These are phyloP conservation scores for Aegilops bicornis DNA, from an alignment of 176 grass and related monocot genomes.

Conservation along the genomic window DNA sequence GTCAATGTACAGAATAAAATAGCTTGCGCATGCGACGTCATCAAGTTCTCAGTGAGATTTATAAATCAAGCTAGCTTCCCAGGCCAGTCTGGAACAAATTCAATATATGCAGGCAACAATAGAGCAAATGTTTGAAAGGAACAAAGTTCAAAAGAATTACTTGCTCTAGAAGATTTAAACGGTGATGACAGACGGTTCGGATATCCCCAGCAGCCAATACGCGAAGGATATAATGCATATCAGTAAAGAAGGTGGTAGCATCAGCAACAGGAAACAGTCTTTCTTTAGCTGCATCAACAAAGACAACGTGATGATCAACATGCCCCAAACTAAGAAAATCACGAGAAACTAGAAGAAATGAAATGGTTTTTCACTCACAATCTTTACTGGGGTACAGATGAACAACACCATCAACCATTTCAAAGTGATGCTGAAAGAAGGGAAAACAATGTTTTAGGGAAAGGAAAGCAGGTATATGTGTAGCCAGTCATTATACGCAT, in stretches of 20 bases:
- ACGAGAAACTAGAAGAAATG: neutral
- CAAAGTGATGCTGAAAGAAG: constrained; percentile 70
- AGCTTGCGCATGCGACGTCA: neutral
- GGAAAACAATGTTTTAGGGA: constrained; percentile 3
- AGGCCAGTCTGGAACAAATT: neutral
- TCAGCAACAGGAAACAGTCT: constrained; percentile 82
- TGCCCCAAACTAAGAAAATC: neutral
- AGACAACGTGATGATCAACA: constrained; percentile 9
- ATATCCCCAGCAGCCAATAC: constrained; percentile 86
- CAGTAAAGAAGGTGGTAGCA: constrained; percentile 94
- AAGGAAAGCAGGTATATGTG: neutral
- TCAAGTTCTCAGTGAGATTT: constrained; percentile 19
- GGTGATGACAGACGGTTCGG: constrained; percentile 85
- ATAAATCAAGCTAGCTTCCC: constrained; percentile 25
- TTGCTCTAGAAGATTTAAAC: constrained; percentile 90
- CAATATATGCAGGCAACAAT: neutral
- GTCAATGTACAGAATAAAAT: constrained; percentile 1
- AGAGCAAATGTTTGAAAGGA: neutral
- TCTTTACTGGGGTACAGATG: constrained; percentile 81
- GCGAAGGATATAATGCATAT: constrained; percentile 93
- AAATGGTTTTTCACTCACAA: constrained; percentile 51
- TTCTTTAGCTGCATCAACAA: constrained; percentile 62
- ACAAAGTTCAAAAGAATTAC: constrained; percentile 36
- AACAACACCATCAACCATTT: constrained; percentile 97
- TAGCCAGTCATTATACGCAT: neutral